A percentile compares a stretch with the other conserved stretches of the same genome.
phyloP scores from a whole-genome alignment of 2,329 filamentous ascomycete genomes.

The Grosmannia clavigera region DNA sequence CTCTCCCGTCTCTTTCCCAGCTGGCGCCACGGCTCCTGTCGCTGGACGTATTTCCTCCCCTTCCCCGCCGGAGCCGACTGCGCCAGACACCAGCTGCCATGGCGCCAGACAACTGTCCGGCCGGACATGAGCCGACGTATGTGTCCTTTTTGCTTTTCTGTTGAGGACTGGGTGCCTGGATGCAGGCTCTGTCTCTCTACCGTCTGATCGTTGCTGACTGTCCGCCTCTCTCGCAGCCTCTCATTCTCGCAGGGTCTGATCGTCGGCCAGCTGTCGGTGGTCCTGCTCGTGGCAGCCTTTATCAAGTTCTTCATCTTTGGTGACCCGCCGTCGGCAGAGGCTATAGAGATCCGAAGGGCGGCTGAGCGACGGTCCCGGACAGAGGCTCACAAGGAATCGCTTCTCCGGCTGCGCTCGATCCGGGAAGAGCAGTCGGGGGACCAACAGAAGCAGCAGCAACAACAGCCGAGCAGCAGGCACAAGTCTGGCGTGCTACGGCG shows the following conservation, averaged over 20 bases:
- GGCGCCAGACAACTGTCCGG: conserved; percentile 29
- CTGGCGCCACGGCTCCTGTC: not conserved
- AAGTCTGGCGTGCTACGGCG: conserved; percentile 62
- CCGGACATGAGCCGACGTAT: conserved; percentile 33
- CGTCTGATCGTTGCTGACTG: not conserved
- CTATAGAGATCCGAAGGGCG: conserved; percentile 62
- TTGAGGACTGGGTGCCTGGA: not conserved
- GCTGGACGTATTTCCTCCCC: not conserved
- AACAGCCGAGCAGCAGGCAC: conserved; percentile 7
- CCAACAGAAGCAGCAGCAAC: conserved; percentile 21
- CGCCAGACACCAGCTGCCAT: conserved; percentile 16
- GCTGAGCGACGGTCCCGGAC: conserved; percentile 62
- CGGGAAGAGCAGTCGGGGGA: conserved; percentile 11
- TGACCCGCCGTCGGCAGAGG: conserved; percentile 74
- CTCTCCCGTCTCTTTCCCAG: not conserved
- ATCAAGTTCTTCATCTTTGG: conserved; percentile 99
- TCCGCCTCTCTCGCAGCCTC: conserved; percentile 36
- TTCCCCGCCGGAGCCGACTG: not conserved
- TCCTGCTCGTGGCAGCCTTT: conserved; percentile 82
- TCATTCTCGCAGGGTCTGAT: conserved; percentile 92
- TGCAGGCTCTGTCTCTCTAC: not conserved
- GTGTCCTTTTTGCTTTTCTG: conserved; percentile 13
- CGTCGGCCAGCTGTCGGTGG: conserved; percentile 83
- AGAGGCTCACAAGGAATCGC: conserved; percentile 62
- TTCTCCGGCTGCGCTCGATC: conserved; percentile 47